A percentile compares a stretch with the other conserved stretches of the same genome.
Evolutionary conservation across 352 stramenopile species (phyloP).

Genomic region (Phytophthora cryptogea): DNA sequence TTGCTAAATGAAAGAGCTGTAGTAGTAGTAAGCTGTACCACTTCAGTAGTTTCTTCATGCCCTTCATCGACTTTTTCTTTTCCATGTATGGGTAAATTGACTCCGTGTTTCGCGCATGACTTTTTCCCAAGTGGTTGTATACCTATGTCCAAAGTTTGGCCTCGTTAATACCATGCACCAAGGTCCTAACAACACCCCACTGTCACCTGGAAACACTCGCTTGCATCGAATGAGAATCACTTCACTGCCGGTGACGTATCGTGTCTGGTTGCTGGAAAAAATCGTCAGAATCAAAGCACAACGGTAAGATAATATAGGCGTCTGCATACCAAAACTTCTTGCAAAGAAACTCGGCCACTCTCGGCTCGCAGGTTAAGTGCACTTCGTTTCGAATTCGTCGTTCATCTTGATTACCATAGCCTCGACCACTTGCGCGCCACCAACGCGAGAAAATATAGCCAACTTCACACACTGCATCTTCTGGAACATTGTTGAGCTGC

Average conservation of each 20-base stretch:
- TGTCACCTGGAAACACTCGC: constrained; percentile 31
- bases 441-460: constrained; percentile 35
- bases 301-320: background rate
- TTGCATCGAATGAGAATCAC: constrained; percentile 57
- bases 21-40: background rate
- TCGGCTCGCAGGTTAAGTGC: constrained; percentile 49
- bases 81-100: no score
- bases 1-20: background rate
- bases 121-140: background rate
- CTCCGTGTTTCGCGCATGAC: background rate
- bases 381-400: constrained; percentile 31
- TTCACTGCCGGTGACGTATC: constrained; percentile 54
- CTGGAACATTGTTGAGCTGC: constrained; percentile 45
- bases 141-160: background rate
- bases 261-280: constrained; percentile 34
- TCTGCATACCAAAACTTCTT: constrained; percentile 52
- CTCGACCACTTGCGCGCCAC: background rate
- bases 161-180: background rate
- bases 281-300: background rate
- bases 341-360: constrained; percentile 62
- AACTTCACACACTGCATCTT: constrained; percentile 59
- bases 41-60: background rate
- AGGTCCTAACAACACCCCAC: background rate
- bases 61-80: background rate
- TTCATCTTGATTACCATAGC: constrained; percentile 1